These are phyloP conservation scores for Aphanomyces invadans DNA, from an alignment of 352 stramenopile genomes.

Conservation along the genomic window DNA sequence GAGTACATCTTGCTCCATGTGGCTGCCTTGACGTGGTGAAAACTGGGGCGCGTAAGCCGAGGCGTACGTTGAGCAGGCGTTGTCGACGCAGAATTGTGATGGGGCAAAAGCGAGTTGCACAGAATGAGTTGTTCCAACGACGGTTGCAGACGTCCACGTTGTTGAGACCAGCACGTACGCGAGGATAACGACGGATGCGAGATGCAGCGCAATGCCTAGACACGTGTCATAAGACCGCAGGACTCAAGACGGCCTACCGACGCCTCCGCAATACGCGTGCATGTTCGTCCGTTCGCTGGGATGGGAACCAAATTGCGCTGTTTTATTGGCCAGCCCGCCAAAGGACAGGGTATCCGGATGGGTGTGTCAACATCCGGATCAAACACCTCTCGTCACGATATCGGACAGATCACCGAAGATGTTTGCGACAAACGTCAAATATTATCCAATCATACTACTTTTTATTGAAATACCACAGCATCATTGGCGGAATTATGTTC, in stretches of 20 bases:
- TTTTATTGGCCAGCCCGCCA: neutral
- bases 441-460: too few species aligned
- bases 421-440: too few species aligned
- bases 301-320: too few species aligned
- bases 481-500: too few species aligned
- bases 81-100: neutral
- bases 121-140: neutral
- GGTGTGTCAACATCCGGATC: too few species aligned
- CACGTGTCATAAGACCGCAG: neutral
- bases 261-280: neutral
- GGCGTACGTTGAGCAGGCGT: neutral
- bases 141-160: neutral
- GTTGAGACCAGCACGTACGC: neutral
- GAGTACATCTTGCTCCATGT: neutral
- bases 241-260: neutral
- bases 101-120: neutral
- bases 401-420: too few species aligned
- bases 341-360: neutral
- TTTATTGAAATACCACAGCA: too few species aligned
- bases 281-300: too few species aligned
- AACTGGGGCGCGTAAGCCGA: neutral
- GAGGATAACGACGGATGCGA: neutral
- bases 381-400: too few species aligned
- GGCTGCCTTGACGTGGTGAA: neutral
- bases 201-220: neutral